phyloP scores from a whole-genome alignment of 2,329 filamentous ascomycete genomes.

The Akanthomyces muscarius region DNA sequence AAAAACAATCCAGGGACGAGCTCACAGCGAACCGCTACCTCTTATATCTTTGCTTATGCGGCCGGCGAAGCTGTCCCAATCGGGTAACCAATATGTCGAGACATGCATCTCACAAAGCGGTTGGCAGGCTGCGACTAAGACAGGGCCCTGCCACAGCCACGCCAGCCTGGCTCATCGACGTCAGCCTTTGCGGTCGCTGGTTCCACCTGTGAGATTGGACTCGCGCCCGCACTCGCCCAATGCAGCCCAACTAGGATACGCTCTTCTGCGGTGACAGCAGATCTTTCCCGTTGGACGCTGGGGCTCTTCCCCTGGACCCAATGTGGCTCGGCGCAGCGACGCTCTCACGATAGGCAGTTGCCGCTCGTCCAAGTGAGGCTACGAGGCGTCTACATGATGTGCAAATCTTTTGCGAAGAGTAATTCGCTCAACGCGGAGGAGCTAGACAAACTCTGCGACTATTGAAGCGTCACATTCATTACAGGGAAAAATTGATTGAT shows the following conservation, averaged over 20 bases:
- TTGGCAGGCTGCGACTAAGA: background rate
- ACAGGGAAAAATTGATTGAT: background rate
- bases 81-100: constrained; percentile 11
- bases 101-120: background rate
- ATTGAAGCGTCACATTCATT: background rate
- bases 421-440: background rate
- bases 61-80: constrained; percentile 8
- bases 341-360: background rate
- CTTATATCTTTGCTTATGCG: constrained; percentile 8
- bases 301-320: background rate
- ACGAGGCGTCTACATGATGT: background rate
- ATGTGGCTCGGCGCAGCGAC: background rate
- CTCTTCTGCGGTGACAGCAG: background rate
- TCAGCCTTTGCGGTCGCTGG: constrained; percentile 3
- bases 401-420: background rate
- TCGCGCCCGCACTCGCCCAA: background rate
- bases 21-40: background rate
- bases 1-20: background rate
- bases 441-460: background rate
- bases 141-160: constrained; percentile 8
- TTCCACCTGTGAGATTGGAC: constrained; percentile 13
- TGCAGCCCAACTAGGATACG: background rate
- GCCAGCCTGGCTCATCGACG: background rate
- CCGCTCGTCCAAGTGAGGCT: background rate
- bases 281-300: background rate